Conservation (phyloP, 306 rosid species). For the Luffa aegyptiaca region DNA sequence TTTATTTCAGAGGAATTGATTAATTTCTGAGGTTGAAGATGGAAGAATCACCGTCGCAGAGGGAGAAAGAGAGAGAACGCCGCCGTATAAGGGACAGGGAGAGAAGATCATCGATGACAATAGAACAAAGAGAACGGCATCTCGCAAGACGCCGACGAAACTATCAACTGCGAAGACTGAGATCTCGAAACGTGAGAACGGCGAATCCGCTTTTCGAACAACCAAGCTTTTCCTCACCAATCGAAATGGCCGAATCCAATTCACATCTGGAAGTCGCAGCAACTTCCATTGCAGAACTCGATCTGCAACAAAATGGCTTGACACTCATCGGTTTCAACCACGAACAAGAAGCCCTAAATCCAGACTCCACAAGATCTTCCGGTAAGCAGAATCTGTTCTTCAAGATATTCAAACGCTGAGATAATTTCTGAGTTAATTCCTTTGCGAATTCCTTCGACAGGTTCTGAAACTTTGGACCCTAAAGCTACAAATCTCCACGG, state of each 20-base stretch:
- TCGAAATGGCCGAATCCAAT: neutral
- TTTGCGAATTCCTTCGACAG: constrained; percentile 9
- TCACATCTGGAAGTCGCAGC: neutral
- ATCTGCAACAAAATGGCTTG: neutral
- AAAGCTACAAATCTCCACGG: constrained; percentile 14
- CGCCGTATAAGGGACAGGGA: constrained; percentile 66
- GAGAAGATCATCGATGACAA: constrained; percentile 71
- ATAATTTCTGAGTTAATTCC: neutral
- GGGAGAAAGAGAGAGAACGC: constrained; percentile 68
- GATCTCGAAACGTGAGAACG: constrained; percentile 30
- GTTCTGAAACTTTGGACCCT: constrained; percentile 28
- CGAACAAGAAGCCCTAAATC: constrained; percentile 18
- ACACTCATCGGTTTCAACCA: constrained; percentile 13
- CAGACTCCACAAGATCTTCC: constrained; percentile 4
- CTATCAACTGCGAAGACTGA: constrained; percentile 62
- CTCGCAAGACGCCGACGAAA: constrained; percentile 80
- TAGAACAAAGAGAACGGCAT: constrained; percentile 74
- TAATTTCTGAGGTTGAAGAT: constrained; percentile 3
- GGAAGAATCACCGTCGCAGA: constrained; percentile 37
- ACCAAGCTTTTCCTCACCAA: constrained; percentile 6
- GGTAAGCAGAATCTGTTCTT: constrained; percentile 17
- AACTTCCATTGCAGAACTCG: neutral
- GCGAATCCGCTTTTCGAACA: constrained; percentile 18
- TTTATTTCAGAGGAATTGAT: neutral
- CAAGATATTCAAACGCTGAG: neutral